Evolutionary conservation across 2,329 filamentous ascomycete species (phyloP), one percentile per base, ranked within the genome.

Genomic region (Colletotrichum orbiculare): DNA sequence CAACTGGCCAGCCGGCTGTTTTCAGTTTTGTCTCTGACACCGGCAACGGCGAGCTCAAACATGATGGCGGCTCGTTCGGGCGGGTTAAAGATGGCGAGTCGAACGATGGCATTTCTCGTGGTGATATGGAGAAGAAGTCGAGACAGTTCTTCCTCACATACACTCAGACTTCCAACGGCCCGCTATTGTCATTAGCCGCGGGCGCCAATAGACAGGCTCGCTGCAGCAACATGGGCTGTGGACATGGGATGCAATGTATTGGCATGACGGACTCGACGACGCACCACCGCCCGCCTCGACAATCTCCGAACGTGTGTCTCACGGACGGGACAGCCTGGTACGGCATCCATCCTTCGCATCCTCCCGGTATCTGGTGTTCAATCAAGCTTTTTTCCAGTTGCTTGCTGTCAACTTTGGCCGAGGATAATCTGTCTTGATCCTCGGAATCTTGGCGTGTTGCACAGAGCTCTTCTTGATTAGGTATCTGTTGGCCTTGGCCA

Each of bases 1-100:
- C 47, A 53, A 64, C 49, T 66, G 48, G 64, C 60, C 46, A 17
- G 38, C 38, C 33, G 13, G 38, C 10, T n/a, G 33, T 60, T 64
- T 66, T 66, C 49, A 52, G 54, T 66, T 66, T 57, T 33, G 13
- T 12, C 33, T 66, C 60, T 60, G 47, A 66, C 60, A 50, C 39
- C 43, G 45, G 49, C 49, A 54, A 45, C 38, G 12, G 38, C 9
- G 47, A 41, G 52, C 59, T 65, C 62, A 65, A 65, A 62, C 62
- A 48, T 35, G 39, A 39, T 2, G 38, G 48, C 50, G 52, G 41
- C 41, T 38, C 48, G 25, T 9, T 53, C 63, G 47, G 57, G 43
- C 41, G 15, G 10, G 6, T 8, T n/a, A 12, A 11, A 45, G 38
- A 41, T 13, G 38, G 13, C 38, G 38, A 41, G 38, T 10, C 13